Conservation (phyloP, 805 yeast genomes). For the Yarrowia hollandica region DNA sequence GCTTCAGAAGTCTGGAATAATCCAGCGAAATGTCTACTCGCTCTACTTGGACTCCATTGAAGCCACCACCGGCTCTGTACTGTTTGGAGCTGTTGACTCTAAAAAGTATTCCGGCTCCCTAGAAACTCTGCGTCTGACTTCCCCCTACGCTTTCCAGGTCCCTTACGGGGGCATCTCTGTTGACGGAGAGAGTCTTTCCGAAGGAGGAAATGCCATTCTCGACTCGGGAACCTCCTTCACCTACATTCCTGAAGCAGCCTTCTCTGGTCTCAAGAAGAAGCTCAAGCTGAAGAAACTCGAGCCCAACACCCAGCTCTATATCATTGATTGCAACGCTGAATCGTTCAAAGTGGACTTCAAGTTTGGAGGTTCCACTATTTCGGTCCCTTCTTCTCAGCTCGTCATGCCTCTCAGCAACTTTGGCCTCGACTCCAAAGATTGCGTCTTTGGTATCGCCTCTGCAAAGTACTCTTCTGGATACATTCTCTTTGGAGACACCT, state of each 20-base stretch:
- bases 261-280: neutral
- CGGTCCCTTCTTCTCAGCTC: slow-evolving; percentile 77
- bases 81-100: slow-evolving; percentile 47
- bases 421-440: slow-evolving; percentile 31
- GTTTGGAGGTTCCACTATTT: slow-evolving; percentile 50
- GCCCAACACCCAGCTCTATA: slow-evolving; percentile 21
- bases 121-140: slow-evolving; percentile 34
- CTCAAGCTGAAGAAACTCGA: neutral
- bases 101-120: slow-evolving; percentile 46
- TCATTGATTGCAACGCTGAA: neutral
- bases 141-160: slow-evolving; percentile 7
- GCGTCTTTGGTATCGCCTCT: slow-evolving; percentile 38
- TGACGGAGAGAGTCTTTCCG: slow-evolving; percentile 30
- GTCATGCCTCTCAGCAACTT: slow-evolving; percentile 34
- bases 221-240: slow-evolving; percentile 60
- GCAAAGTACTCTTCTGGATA: slow-evolving; percentile 37
- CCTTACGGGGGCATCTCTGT: slow-evolving; percentile 11
- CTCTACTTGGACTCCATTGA: slow-evolving; percentile 43
- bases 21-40: slow-evolving; percentile 46
- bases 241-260: slow-evolving; percentile 46
- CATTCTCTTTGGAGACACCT: slow-evolving; percentile 55
- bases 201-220: slow-evolving; percentile 44
- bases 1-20: slow-evolving; percentile 43
- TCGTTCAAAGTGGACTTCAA: slow-evolving; percentile 4
- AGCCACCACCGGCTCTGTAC: slow-evolving; percentile 41